Conservation (phyloP, 805 yeast species). For the Schwanniomyces sp. region DNA sequence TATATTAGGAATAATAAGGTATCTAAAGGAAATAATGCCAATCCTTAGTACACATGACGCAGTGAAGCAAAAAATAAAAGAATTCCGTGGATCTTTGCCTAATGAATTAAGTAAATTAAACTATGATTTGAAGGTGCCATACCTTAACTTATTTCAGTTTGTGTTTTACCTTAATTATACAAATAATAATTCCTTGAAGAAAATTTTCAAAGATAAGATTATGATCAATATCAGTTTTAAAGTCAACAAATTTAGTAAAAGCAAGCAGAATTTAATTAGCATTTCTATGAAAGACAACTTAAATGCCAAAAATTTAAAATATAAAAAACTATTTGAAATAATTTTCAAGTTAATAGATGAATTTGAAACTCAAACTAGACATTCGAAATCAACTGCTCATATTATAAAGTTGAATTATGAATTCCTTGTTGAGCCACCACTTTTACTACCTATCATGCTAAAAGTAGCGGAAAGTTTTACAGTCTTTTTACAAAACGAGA, state of each 20-base stretch:
- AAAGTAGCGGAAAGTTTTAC: conserved; percentile 29
- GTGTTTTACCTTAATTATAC: conserved; percentile 29
- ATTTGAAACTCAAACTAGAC: conserved; percentile 11
- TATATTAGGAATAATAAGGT: conserved; percentile 34
- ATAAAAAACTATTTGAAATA: conserved; percentile 37
- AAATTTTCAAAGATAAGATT: conserved; percentile 34
- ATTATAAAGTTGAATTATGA: conserved; percentile 39
- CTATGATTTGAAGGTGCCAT: conserved; percentile 30
- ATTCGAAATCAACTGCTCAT: conserved; percentile 6
- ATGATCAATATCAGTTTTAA: conserved; percentile 25
- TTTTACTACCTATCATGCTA: conserved; percentile 29
- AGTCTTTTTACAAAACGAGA: conserved; percentile 10
- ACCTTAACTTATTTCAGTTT: conserved; percentile 30
- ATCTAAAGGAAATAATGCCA: conserved; percentile 31
- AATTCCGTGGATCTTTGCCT: conserved; percentile 14
- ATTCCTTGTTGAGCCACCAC: conserved; percentile 26
- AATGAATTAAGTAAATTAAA: conserved; percentile 32
- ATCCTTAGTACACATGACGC: conserved; percentile 22
- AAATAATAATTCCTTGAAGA: conserved; percentile 26
- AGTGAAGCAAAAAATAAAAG: conserved; percentile 13
- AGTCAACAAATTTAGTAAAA: conserved; percentile 29
- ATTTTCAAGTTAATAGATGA: conserved; percentile 26
- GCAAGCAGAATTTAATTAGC: conserved; percentile 18
- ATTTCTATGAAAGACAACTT: conserved; percentile 38
- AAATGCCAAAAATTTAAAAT: conserved; percentile 34